Base-by-base conservation (phyloP, 768 basidiomycete species). In the Hemileccinum impolitum region DNA sequence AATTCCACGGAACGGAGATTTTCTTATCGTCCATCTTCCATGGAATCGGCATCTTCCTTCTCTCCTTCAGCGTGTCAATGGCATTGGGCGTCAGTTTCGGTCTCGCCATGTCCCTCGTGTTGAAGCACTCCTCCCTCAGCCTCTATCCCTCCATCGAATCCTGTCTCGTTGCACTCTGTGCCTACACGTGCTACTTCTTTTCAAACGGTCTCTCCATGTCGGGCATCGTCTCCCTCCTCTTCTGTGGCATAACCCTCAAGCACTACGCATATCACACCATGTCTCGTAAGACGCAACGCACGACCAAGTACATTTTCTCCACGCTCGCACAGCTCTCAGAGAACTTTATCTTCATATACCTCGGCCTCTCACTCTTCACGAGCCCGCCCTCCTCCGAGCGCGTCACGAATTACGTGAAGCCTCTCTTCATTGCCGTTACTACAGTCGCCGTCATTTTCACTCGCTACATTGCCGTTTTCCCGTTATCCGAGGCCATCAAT, bases 201-300 rank as follows among this genome's bases (percentile, higher is more conserved):
- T 94, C 92, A n/a, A 99, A 92, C 55, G 94, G 93, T 6, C 68
- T 94, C 34, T 82, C 84, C 39, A 93, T 96, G 90, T 88, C 84
- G 66, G 95, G 96, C 43, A 97, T 98, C 68, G 94, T 98, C 38
- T 96, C 94, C 4, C 81, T 98, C 35, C 84, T 98, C 39, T 97
- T 99, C 75, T 98, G 95, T 65, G 95, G 96, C 51, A 96, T 99
- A 66, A 99, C 96, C 4, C 79, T 99, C 59, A 99, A 99, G 70
- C 96, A 99, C 65, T 98, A 99, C 63, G 96, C 95, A n/a, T 98
- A 96, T 65, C 96, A 97, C 72, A 98, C 94, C 44, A 99, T 99
- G 96, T 95, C 93, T 10, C 83, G 82, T 23, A 81, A 90, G 45
- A 97, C 96, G 0, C 96, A 98, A 64, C 81, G 90, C 39, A 87